Evolutionary conservation across 169 alveolate genomes (phyloP).

Genomic region (Plasmodium gonderi): DNA sequence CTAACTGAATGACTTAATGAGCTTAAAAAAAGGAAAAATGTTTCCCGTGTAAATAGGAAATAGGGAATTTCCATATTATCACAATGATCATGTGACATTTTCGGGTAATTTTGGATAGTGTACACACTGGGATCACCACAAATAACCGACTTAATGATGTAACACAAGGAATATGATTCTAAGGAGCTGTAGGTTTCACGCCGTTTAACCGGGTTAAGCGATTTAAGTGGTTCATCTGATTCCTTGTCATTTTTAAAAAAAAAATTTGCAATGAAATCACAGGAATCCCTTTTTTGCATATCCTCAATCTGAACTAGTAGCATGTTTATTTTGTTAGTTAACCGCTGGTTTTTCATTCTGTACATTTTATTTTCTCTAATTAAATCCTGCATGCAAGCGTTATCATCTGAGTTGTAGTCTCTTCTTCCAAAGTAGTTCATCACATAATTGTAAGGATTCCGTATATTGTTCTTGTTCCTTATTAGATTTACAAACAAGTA

Average conservation of each 20-base stretch:
- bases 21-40: constrained; percentile 34
- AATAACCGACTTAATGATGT: background rate
- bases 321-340: constrained; percentile 34
- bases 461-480: constrained; percentile 20
- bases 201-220: background rate
- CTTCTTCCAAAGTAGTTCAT: constrained; percentile 15
- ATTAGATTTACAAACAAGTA: constrained; percentile 30
- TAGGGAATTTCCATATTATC: background rate
- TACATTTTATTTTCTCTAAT: constrained; percentile 44
- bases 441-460: constrained; percentile 55
- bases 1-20: constrained; percentile 8
- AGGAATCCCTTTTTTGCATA: constrained; percentile 4
- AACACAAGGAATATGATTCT: too few species aligned
- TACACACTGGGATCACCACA: background rate
- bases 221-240: background rate
- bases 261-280: constrained; percentile 8
- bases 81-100: background rate
- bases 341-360: constrained; percentile 27
- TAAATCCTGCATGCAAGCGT: background rate
- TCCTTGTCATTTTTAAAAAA: constrained; percentile 30
- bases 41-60: constrained; percentile 31
- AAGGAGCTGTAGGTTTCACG: too few species aligned
- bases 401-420: background rate
- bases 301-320: constrained; percentile 32
- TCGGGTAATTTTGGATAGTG: background rate